Conservation (phyloP, 2,329 filamentous ascomycete species). For the Ophiosphaerella herpotricha region DNA sequence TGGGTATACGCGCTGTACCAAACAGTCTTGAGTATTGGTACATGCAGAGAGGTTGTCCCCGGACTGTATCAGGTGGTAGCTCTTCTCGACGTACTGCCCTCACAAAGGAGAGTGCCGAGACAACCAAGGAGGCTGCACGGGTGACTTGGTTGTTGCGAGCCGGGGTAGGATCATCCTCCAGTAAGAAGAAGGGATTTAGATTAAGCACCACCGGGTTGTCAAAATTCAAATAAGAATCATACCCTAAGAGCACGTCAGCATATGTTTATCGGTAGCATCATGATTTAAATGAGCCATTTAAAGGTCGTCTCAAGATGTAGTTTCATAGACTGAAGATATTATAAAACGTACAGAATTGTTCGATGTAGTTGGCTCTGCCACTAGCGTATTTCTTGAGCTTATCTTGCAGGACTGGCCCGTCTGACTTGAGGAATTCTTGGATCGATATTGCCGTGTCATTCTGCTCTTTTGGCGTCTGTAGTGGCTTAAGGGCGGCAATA, state of each 20-base stretch:
- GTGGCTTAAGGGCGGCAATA: slow-evolving; percentile 74
- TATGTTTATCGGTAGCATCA: slow-evolving; percentile 6
- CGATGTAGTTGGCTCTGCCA: slow-evolving; percentile 93
- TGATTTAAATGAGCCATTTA: background rate
- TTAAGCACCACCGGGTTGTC: slow-evolving; percentile 98
- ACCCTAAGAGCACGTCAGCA: slow-evolving; percentile 66
- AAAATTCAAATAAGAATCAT: slow-evolving; percentile 97
- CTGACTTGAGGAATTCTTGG: slow-evolving; percentile 77
- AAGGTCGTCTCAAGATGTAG: background rate
- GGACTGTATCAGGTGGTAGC: slow-evolving; percentile 83
- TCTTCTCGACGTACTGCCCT: slow-evolving; percentile 92
- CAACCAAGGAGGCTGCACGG: slow-evolving; percentile 85
- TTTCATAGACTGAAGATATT: too few relatives aligned
- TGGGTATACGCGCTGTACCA: slow-evolving; percentile 91
- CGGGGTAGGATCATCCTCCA: slow-evolving; percentile 96
- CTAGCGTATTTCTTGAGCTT: slow-evolving; percentile 88
- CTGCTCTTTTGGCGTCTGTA: slow-evolving; percentile 82
- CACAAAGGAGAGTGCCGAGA: slow-evolving; percentile 90
- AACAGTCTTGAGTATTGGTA: slow-evolving; percentile 97
- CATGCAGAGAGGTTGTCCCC: slow-evolving; percentile 89
- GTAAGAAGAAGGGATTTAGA: slow-evolving; percentile 94
- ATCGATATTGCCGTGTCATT: slow-evolving; percentile 80
- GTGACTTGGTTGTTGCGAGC: slow-evolving; percentile 97
- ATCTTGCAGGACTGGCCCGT: slow-evolving; percentile 85
- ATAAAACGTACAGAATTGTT: slow-evolving; percentile 87